Conservation (phyloP, 2,329 filamentous ascomycete genomes). For the Cercospora janseana region DNA sequence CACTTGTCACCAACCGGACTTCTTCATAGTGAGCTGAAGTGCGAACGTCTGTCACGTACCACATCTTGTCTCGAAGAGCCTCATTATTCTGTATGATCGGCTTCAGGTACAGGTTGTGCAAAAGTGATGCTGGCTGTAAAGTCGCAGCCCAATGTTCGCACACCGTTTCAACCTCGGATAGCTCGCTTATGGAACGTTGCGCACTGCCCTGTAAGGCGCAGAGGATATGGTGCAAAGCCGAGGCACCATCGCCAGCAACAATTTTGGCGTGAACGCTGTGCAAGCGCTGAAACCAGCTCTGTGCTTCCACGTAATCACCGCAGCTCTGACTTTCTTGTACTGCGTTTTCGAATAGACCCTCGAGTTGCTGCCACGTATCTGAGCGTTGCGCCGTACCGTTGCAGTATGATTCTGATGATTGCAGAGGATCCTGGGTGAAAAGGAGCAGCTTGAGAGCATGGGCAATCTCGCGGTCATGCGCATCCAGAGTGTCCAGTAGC, state of each 20-base stretch:
- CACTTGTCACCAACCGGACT: constrained; percentile 78
- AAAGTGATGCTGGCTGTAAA: constrained; percentile 10
- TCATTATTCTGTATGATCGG: constrained; percentile 18
- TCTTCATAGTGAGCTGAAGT: constrained; percentile 87
- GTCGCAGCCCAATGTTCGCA: constrained; percentile 20
- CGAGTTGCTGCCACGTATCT: constrained; percentile 13
- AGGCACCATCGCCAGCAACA: constrained; percentile 3
- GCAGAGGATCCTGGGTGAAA: constrained; percentile 3
- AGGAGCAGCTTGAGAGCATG: constrained; percentile 12
- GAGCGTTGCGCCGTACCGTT: background rate
- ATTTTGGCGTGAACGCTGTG: constrained; percentile 20
- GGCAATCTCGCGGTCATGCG: background rate
- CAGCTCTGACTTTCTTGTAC: constrained; percentile 73
- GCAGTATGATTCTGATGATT: background rate
- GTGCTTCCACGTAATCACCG: constrained; percentile 78
- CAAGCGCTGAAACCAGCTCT: constrained; percentile 54
- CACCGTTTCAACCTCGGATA: constrained; percentile 8
- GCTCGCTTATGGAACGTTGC: constrained; percentile 12
- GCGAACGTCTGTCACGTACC: constrained; percentile 92
- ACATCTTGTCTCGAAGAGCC: constrained; percentile 80
- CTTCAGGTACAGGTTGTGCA: constrained; percentile 13
- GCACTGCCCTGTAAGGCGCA: constrained; percentile 15
- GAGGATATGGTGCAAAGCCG: constrained; percentile 14
- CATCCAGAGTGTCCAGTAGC: background rate
- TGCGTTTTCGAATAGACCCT: constrained; percentile 65